Percentiles rank a stretch among this genome's conserved stretches.
Conservation (phyloP, 1,284 basidiomycete species). For the Cryptococcus wingfieldii region DNA sequence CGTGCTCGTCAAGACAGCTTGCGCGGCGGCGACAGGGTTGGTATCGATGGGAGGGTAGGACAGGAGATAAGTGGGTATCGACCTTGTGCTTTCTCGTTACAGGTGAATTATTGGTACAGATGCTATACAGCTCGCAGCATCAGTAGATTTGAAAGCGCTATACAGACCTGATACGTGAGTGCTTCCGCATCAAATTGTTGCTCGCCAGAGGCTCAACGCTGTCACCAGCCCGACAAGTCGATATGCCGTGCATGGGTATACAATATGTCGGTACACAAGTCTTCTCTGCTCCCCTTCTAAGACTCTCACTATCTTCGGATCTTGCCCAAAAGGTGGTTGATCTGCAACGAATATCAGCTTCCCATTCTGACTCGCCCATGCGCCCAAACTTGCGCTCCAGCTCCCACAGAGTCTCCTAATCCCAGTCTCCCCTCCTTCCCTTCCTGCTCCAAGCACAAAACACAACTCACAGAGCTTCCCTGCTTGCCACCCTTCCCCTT, state of each 20-base stretch:
- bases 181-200: too few relatives aligned
- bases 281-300: background rate
- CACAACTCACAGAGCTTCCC: conserved; percentile 15
- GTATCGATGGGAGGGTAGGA: too few relatives aligned
- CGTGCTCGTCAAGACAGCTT: too few relatives aligned
- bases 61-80: too few relatives aligned
- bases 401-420: background rate
- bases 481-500: conserved; percentile 6
- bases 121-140: too few relatives aligned
- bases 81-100: too few relatives aligned
- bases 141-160: too few relatives aligned
- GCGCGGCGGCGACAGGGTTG: too few relatives aligned
- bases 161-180: too few relatives aligned
- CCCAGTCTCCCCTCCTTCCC: background rate
- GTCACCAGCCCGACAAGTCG: background rate
- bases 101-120: too few relatives aligned
- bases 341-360: background rate
- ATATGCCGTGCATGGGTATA: conserved; percentile 1
- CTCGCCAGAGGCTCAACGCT: background rate
- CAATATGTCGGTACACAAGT: background rate
- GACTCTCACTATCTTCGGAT: conserved; percentile 9
- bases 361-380: background rate
- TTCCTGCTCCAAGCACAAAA: background rate
- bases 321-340: conserved; percentile 19
- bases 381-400: background rate